Evolutionary conservation across 2,329 filamentous ascomycete genomes (phyloP).

Genomic region (Trichoderma breve): DNA sequence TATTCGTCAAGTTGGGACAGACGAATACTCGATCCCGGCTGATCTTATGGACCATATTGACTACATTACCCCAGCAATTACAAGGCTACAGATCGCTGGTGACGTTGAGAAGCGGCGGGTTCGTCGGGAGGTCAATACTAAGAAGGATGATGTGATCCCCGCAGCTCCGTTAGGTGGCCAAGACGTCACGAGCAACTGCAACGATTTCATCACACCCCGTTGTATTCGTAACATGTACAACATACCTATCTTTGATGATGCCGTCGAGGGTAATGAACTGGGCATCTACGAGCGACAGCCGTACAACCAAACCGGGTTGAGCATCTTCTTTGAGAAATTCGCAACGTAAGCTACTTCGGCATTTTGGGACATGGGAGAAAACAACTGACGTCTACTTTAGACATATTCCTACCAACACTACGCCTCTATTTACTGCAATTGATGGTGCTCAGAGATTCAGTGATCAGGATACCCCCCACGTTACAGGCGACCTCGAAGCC

Average conservation of each 20-base stretch:
- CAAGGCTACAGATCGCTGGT: neutral
- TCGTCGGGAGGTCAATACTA: neutral
- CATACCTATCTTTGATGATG: neutral
- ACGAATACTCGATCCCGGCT: neutral
- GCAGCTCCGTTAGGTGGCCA: neutral
- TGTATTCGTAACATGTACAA: neutral
- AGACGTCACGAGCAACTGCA: neutral
- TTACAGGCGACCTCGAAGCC: slow-evolving; percentile 34
- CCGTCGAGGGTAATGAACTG: neutral
- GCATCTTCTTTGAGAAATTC: neutral
- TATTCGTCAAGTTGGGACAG: neutral
- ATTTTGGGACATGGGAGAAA: neutral
- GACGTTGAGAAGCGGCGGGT: neutral
- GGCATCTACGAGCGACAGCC: neutral
- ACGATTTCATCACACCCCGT: neutral
- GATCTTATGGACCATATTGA: neutral
- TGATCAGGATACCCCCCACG: neutral
- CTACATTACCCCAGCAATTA: neutral
- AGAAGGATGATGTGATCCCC: neutral
- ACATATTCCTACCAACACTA: neutral
- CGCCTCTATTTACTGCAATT: neutral
- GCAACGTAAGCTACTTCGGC: neutral
- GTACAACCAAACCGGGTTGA: neutral
- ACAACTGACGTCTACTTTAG: neutral
- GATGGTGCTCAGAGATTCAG: neutral